Percentiles rank a stretch among this genome's conserved stretches.
Conservation (phyloP, 805 yeast species). For the Candida chauliodis region DNA sequence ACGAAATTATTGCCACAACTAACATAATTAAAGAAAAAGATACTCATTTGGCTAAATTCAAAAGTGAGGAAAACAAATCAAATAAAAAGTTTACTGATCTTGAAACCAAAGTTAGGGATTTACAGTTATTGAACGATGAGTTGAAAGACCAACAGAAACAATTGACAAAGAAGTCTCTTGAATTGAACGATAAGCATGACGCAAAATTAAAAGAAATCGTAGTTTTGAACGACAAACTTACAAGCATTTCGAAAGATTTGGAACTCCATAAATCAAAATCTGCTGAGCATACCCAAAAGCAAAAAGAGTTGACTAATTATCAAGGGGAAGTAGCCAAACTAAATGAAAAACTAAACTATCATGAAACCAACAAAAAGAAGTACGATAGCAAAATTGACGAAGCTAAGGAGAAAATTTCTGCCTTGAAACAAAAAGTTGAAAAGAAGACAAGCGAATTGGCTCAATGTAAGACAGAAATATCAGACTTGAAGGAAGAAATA, state of each 20-base stretch:
- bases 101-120: constrained; percentile 21
- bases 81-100: constrained; percentile 15
- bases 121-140: constrained; percentile 21
- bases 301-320: not conserved
- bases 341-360: constrained; percentile 10
- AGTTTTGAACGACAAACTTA: constrained; percentile 8
- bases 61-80: constrained; percentile 34
- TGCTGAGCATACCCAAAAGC: constrained; percentile 3
- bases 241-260: constrained; percentile 10
- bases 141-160: constrained; percentile 9
- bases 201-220: constrained; percentile 8
- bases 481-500: constrained; percentile 4
- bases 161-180: constrained; percentile 4
- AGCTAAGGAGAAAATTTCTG: constrained; percentile 13
- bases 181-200: constrained; percentile 7
- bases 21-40: constrained; percentile 45
- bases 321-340: constrained; percentile 9
- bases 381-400: constrained; percentile 15
- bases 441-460: constrained; percentile 8
- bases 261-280: constrained; percentile 12
- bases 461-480: constrained; percentile 2
- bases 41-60: constrained; percentile 39
- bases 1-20: constrained; percentile 26
- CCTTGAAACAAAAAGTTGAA: constrained; percentile 10
- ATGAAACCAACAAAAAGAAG: constrained; percentile 12